phyloP scores from a whole-genome alignment of 495 filamentous ascomycete species.

The Cladorrhinum samala region DNA sequence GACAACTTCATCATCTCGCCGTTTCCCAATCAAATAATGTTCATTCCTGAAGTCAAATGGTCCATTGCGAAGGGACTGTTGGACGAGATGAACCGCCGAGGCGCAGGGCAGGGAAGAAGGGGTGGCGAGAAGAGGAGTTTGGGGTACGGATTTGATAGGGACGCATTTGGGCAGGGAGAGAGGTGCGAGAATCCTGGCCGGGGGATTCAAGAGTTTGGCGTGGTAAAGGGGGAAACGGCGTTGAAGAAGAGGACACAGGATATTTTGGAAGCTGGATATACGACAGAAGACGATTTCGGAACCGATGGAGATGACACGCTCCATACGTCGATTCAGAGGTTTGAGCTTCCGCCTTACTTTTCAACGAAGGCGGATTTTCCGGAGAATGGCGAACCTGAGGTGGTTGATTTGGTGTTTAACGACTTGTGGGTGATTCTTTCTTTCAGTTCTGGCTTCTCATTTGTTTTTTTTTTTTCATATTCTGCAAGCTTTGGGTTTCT shows the following conservation, averaged over 20 bases:
- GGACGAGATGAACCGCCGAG: not conserved
- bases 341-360: not conserved
- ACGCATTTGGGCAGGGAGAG: not conserved
- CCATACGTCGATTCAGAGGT: slow-evolving; percentile 32
- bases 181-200: not conserved
- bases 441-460: not conserved
- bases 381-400: not conserved
- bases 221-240: not conserved
- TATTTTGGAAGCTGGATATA: slow-evolving; percentile 59
- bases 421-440: not conserved
- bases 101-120: not conserved
- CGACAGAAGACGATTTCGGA: slow-evolving; percentile 67
- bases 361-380: not conserved
- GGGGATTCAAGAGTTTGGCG: not conserved
- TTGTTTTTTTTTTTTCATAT: not conserved
- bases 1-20: slow-evolving; percentile 72
- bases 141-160: not conserved
- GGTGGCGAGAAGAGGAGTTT: not conserved
- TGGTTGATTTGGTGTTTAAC: slow-evolving; percentile 5
- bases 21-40: slow-evolving; percentile 36
- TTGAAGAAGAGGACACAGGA: not conserved
- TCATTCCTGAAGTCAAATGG: not conserved
- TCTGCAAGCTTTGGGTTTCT: not conserved
- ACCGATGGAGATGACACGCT: slow-evolving; percentile 71
- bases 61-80: not conserved